A percentile compares a stretch with the other conserved stretches of the same genome.
phyloP scores from a whole-genome alignment of 1,284 basidiomycete species.

The Volvariella volvacea region DNA sequence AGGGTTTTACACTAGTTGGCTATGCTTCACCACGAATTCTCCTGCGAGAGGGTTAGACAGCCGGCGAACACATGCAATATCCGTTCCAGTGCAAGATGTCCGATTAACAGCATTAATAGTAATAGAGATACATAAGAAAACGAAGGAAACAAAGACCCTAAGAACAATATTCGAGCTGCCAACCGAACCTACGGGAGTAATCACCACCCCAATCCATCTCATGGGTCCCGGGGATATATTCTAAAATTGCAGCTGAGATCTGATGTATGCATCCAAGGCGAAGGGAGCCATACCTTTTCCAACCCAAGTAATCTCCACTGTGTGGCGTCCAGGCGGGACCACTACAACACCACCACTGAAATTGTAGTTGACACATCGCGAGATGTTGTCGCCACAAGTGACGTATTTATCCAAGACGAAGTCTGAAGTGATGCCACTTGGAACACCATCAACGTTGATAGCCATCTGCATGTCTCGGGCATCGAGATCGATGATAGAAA shows the following conservation, averaged over 20 bases:
- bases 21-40: no score
- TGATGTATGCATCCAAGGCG: not conserved
- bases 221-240: not conserved
- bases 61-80: no score
- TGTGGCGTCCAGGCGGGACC: constrained; percentile 16
- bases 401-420: constrained; percentile 14
- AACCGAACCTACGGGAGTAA: not conserved
- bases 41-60: no score
- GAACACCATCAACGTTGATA: constrained; percentile 13
- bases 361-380: constrained; percentile 10
- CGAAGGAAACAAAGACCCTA: not conserved
- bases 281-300: not conserved
- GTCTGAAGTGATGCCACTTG: constrained; percentile 12
- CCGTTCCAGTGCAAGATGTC: no score
- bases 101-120: no score
- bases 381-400: constrained; percentile 13
- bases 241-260: not conserved
- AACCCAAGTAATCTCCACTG: constrained; percentile 10
- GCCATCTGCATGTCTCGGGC: constrained; percentile 14
- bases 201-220: not conserved
- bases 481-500: constrained; percentile 17
- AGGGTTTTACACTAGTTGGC: no score
- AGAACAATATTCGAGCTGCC: not conserved
- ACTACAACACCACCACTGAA: constrained; percentile 14
- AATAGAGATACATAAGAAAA: not conserved